Base-by-base conservation (phyloP, 768 basidiomycete species). In the Russula sp. region DNA sequence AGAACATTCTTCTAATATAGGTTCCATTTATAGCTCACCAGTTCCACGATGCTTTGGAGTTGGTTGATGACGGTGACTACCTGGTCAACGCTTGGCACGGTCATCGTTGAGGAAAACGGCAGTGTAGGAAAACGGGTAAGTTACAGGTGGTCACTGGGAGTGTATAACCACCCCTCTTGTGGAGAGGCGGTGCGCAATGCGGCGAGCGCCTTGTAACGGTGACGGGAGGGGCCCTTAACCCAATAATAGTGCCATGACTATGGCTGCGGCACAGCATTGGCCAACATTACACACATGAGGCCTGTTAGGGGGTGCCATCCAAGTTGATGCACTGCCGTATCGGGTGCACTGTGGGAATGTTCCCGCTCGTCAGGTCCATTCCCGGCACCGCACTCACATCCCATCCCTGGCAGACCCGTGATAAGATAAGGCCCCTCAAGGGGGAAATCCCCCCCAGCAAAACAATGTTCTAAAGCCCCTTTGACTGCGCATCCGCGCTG, bases 1-100 rank as follows among this genome's bases (percentile, higher is more conserved):
- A 18, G 22, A 28, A 32, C n/a, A n/a, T 7, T 18, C 13, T 32
- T 16, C 22, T 24, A 3, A 14, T 9, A 26, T 50, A 20, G 22
- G 42, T 26, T 32, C 22, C 16, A 13, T n/a, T 9, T 24, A 40
- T 49, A 26, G 13, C 59, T 57, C 30, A 65, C 64, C 55, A 57
- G n/a, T 34, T 64, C 63, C 11, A 65, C 32, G 1, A 42, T 11
- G 18, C 54, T 57, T 52, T 61, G 64, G 1, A 65, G 40, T 38
- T 55, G 48, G 30, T 61, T 32, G 55, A 65, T 57, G 38, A 28
- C n/a, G 16, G 64, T 52, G n/a, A 57, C 49, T n/a, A 61, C 55
- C 55, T 65, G 59, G 24, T 65, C 64, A 48, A 28, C 26, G 55
- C 32, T 61, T 44, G 54, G 60, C 55, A 57, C 40, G 3, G 60